Conservation (phyloP, 75 land plant genomes). For the Sequoiadendron giganteum region DNA sequence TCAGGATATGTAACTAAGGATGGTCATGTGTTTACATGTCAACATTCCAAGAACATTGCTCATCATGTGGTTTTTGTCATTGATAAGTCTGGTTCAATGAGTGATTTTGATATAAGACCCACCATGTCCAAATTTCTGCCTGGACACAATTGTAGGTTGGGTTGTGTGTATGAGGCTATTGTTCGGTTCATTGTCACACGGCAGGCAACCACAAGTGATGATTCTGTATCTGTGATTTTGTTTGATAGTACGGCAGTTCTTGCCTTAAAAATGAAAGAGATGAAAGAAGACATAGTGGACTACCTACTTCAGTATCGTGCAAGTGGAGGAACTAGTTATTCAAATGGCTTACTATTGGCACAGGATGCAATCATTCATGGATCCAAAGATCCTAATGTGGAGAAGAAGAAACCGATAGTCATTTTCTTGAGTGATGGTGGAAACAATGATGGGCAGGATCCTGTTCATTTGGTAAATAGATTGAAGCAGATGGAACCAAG, state of each 20-base stretch:
- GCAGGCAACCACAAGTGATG: neutral
- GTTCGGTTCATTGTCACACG: neutral
- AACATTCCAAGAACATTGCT: slow-evolving; percentile 24
- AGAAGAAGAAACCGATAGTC: slow-evolving; percentile 21
- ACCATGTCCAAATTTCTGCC: slow-evolving; percentile 19
- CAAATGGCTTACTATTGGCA: slow-evolving; percentile 14
- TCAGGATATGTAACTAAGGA: slow-evolving; percentile 19
- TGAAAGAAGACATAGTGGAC: slow-evolving; percentile 15
- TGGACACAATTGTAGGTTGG: slow-evolving; percentile 13
- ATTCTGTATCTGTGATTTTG: slow-evolving; percentile 28
- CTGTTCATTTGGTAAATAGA: slow-evolving; percentile 14
- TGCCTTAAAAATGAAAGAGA: slow-evolving; percentile 6
- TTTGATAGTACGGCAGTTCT: slow-evolving; percentile 11
- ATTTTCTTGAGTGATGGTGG: slow-evolving; percentile 43
- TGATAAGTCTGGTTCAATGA: slow-evolving; percentile 38
- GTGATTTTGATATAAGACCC: slow-evolving; percentile 14
- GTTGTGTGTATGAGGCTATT: slow-evolving; percentile 37
- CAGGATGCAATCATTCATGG: slow-evolving; percentile 10
- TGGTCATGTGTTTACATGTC: slow-evolving; percentile 32
- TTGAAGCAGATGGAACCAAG: slow-evolving; percentile 20
- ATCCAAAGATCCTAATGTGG: neutral
- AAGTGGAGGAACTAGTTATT: slow-evolving; percentile 24
- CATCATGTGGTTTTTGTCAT: slow-evolving; percentile 38
- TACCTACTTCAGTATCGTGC: slow-evolving; percentile 4
- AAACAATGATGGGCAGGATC: slow-evolving; percentile 24